Base-by-base conservation (phyloP, 106 monocot species). In the Cymbidium sinense region DNA sequence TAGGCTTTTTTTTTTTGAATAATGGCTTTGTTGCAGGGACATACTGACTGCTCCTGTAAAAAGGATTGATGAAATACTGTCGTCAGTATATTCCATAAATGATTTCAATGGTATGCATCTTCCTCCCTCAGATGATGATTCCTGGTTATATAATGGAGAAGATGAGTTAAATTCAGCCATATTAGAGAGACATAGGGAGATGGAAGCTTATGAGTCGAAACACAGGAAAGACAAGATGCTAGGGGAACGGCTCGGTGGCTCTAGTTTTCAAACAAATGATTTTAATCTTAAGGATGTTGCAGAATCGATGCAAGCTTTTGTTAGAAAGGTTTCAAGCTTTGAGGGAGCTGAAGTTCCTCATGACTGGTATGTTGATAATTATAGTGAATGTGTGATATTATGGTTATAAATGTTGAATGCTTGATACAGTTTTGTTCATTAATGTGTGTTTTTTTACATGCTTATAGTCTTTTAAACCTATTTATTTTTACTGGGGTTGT, bases 281-380 rank as follows among this genome's bases (percentile, higher is more conserved):
- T 94, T 88, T 12, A 87, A 88, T 78, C 76, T 94, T 47, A 84
- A 87, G 28, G 89, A 93, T 64, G 89, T 99, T 43, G 81, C 95
- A 75, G 88, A 92, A 73, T 82, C 84, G 79, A 93, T 99, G 92
- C 92, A 89, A 85, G 79, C 90, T 62, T 99, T 99, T 82, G 84
- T 99, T 54, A 81, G 80, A 33, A 99, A 95, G 75, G 74, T 99
- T 74, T 99, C 98, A 50, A 92, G 92, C 79, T 99, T 90, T 81
- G 92, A 99, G 86, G 98, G 98, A 70, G 98, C 98, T 29, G 98
- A 99, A 70, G 82, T 92, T 82, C 98, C 94, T 79, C 75, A 80
- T 50, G 81, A 91, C 81, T 90, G 92, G 95, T 99, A 58, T 30
- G 39, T 70, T 73, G 41, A 43, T 34, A 47, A 19, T 47, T 58